A percentile compares a stretch with the other conserved stretches of the same genome.
Evolutionary conservation across 352 stramenopile species (phyloP).

Genomic region (Phytophthora capsici): DNA sequence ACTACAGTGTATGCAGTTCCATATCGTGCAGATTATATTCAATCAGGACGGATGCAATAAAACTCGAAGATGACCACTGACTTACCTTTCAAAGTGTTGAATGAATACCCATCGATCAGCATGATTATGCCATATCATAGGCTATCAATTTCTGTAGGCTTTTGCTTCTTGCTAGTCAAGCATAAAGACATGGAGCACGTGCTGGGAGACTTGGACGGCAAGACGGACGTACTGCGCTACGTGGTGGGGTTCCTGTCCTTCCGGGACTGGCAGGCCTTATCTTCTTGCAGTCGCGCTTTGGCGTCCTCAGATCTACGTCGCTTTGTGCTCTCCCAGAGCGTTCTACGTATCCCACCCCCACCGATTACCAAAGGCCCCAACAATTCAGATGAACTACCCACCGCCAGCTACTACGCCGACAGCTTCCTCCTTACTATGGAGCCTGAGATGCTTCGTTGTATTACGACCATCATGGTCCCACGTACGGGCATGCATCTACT

Average conservation of each 20-base stretch:
- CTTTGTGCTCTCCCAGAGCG: conserved; percentile 48
- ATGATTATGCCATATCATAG: too few species aligned
- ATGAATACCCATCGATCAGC: too few species aligned
- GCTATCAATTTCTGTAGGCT: neutral
- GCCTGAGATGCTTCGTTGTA: conserved; percentile 38
- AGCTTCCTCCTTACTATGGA: conserved; percentile 42
- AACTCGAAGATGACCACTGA: too few species aligned
- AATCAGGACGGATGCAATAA: neutral
- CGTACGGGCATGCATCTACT: conserved; percentile 52
- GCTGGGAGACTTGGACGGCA: conserved; percentile 47
- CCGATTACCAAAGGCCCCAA: conserved; percentile 11
- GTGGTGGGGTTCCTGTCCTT: conserved; percentile 49
- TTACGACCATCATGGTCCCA: conserved; percentile 39
- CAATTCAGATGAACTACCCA: conserved; percentile 13
- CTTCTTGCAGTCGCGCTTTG: conserved; percentile 38
- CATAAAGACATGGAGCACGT: conserved; percentile 32
- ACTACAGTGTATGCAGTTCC: neutral
- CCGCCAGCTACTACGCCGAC: conserved; percentile 43
- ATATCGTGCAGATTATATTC: neutral
- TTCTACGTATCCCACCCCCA: conserved; percentile 46
- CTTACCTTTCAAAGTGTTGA: too few species aligned
- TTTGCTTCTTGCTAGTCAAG: neutral
- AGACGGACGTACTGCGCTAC: conserved; percentile 49
- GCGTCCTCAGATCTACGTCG: conserved; percentile 47
- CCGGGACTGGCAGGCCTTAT: conserved; percentile 46